Conservation (phyloP, 768 basidiomycete species). For the Amylocystis lapponica region DNA sequence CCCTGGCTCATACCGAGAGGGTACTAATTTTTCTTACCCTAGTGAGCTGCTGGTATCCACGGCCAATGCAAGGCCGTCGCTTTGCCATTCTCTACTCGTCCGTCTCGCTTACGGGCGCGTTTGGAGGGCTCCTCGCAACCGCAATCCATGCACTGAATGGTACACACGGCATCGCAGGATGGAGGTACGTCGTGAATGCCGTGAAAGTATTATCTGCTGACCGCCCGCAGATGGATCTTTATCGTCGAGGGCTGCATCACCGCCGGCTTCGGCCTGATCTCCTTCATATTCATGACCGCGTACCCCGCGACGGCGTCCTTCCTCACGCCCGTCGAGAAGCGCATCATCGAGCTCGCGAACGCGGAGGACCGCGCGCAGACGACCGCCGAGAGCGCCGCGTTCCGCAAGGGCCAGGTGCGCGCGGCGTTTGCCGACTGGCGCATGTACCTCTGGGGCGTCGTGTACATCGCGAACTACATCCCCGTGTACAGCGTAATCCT, state of each 20-base stretch:
- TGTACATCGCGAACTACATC: conserved; percentile 41
- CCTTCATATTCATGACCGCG: conserved; percentile 36
- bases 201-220: neutral
- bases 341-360: conserved; percentile 32
- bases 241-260: conserved; percentile 46
- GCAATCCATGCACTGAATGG: conserved; percentile 36
- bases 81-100: conserved; percentile 24
- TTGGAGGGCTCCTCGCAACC: conserved; percentile 25
- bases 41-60: conserved; percentile 40
- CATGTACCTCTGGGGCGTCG: conserved; percentile 32
- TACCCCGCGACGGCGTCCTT: conserved; percentile 42
- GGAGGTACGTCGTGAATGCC: conserved; percentile 20
- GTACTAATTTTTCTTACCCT: neutral
- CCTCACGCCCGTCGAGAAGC: conserved; percentile 39
- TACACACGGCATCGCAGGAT: conserved; percentile 31
- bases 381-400: conserved; percentile 15
- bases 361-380: conserved; percentile 32
- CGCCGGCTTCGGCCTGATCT: conserved; percentile 29
- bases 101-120: conserved; percentile 18
- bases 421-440: conserved; percentile 34
- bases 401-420: conserved; percentile 33
- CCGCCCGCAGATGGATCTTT: conserved; percentile 27
- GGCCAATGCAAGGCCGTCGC: conserved; percentile 16
- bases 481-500: conserved; percentile 40
- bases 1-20: fast-evolving